Evolutionary conservation across 1,139 yeast genomes (phyloP), one percentile per base, ranked within the genome.

Genomic region (Diutina neorugosa): DNA sequence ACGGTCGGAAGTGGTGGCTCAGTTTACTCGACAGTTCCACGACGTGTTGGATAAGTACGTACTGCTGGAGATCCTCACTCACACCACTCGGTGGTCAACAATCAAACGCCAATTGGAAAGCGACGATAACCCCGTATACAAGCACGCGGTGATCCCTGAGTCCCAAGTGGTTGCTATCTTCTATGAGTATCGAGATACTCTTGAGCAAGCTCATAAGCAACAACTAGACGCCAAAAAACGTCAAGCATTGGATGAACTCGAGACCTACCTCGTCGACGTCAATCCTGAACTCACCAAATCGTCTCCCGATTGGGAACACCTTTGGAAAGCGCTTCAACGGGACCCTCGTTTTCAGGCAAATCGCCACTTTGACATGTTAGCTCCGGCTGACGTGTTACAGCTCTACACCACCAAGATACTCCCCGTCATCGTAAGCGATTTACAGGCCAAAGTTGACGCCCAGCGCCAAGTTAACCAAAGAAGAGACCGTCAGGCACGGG

Each of bases 31-130:
- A 2, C 81, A 80, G 21, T 86, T 86, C 64, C 54, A 66, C 14
- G 66, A 70, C 12, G 76, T 84, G 52, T 66, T 88, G 52, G 63
- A 69, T 43, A 65, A 66, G 6, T 68, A 71, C 52, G 59, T 65
- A 37, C 52, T 57, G 7, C 55, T 59, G 14, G 71, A 69, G 0
- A 70, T 74, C 27, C 70, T 89, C 42, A 71, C 73, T 43, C 73
- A 80, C 57, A 77, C 74, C 55, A 81, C 96, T 0, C 69, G 88
- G 48, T 90, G 96, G 96, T 60, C 64, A 34, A 76, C 84, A 0
- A 72, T 80, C 1, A 78, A 76, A 57, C 69, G 68, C 23, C 53
- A 60, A 21, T 57, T 76, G 54, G 73, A 87, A 3, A 65, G 70
- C 5, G 82, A 83, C 52, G 94, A 86, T 19, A 71, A 74, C 60